A percentile compares a stretch with the other conserved stretches of the same genome.
Evolutionary conservation across 1,139 yeast genomes (phyloP).

Genomic region (Candida mesenterica): DNA sequence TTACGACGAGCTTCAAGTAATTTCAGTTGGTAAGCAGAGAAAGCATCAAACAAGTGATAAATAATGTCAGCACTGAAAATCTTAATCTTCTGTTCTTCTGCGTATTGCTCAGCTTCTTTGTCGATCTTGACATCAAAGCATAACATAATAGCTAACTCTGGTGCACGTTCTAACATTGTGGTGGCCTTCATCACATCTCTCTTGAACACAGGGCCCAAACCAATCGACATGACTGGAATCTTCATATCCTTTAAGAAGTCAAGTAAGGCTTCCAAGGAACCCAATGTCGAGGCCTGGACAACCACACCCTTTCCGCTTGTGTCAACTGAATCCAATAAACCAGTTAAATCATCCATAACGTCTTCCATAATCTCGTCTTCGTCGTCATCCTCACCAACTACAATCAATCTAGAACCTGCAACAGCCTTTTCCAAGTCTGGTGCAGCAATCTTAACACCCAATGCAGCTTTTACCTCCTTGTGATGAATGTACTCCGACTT

Average conservation of each 20-base stretch:
- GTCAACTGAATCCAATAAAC: conserved; percentile 91
- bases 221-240: conserved; percentile 98
- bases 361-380: conserved; percentile 98
- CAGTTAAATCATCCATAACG: conserved; percentile 97
- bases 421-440: conserved; percentile 97
- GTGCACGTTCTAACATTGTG: conserved; percentile 95
- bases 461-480: conserved; percentile 97
- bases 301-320: conserved; percentile 94
- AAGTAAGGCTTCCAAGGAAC: conserved; percentile 93
- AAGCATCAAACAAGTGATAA: conserved; percentile 93
- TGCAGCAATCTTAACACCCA: conserved; percentile 98
- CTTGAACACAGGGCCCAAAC: conserved; percentile 95
- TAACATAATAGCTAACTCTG: conserved; percentile 92
- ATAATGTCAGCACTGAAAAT: conserved; percentile 95
- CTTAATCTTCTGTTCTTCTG: conserved; percentile 86
- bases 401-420: conserved; percentile 95
- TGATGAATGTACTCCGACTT: conserved; percentile 93
- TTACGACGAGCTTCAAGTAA: conserved; percentile 87
- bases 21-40: conserved; percentile 87
- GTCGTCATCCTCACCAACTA: conserved; percentile 96
- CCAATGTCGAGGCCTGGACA: conserved; percentile 97
- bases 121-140: conserved; percentile 97
- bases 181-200: conserved; percentile 98
- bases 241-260: conserved; percentile 98
- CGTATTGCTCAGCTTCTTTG: conserved; percentile 97